phyloP scores from a whole-genome alignment of 78 protist species.

The Dictyostelium intermedium region DNA sequence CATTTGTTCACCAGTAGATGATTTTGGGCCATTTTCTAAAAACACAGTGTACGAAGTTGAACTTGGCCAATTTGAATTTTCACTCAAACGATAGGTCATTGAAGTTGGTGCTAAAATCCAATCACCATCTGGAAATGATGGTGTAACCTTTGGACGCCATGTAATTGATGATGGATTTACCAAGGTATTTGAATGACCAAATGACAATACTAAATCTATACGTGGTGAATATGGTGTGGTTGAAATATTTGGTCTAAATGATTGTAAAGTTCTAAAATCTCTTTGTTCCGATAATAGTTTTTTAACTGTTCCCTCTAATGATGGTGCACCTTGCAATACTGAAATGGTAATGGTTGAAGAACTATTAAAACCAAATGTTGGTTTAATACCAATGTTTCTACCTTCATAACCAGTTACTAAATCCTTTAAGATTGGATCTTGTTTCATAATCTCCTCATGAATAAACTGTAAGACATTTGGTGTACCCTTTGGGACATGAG shows the following conservation, averaged over 20 bases:
- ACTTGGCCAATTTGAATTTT: neutral
- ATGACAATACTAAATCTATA: neutral
- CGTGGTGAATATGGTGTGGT: neutral
- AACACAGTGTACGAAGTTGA: neutral
- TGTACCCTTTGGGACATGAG: neutral
- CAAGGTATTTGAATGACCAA: neutral
- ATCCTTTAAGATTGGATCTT: slow-evolving; percentile 27
- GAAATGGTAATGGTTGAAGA: neutral
- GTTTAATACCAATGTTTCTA: slow-evolving; percentile 58
- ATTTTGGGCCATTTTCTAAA: slow-evolving; percentile 34
- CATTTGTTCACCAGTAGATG: neutral
- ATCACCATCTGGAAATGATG: slow-evolving; percentile 40
- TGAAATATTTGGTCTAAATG: neutral
- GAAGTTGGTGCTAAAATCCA: neutral
- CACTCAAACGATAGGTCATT: neutral
- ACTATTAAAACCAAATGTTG: slow-evolving; percentile 27
- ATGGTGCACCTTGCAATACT: slow-evolving; percentile 16
- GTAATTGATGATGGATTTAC: neutral
- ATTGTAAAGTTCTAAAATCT: neutral
- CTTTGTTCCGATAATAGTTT: neutral
- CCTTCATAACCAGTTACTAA: slow-evolving; percentile 27
- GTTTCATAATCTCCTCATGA: slow-evolving; percentile 53
- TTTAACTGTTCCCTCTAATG: slow-evolving; percentile 41
- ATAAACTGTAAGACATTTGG: slow-evolving; percentile 1
- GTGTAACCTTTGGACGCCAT: slow-evolving; percentile 57